These are phyloP conservation scores for Botryotinia narcissicola DNA, from an alignment of 2,329 filamentous ascomycete species.

Conservation along the genomic window DNA sequence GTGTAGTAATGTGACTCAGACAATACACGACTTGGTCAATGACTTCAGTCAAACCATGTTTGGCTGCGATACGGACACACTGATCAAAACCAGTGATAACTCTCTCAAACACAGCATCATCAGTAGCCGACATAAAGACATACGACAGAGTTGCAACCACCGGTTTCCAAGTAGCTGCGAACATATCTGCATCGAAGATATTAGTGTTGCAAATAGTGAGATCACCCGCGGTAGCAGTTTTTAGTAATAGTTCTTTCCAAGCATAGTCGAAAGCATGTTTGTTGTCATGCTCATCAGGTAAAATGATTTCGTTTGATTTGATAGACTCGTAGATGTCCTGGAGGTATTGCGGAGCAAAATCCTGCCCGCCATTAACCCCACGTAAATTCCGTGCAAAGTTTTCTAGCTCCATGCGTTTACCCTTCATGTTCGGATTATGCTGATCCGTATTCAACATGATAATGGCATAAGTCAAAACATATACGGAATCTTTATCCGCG, in stretches of 20 bases:
- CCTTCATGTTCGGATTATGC: slow-evolving; percentile 86
- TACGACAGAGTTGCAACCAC: slow-evolving; percentile 94
- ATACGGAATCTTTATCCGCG: slow-evolving; percentile 82
- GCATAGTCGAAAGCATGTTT: slow-evolving; percentile 95
- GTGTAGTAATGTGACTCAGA: slow-evolving; percentile 83
- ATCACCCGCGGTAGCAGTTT: slow-evolving; percentile 72
- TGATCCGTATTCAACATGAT: slow-evolving; percentile 98
- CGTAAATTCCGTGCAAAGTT: slow-evolving; percentile 89
- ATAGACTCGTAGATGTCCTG: slow-evolving; percentile 89
- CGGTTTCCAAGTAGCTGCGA: slow-evolving; percentile 90
- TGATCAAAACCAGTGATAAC: slow-evolving; percentile 95
- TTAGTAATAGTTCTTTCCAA: slow-evolving; percentile 90
- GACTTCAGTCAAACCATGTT: slow-evolving; percentile 78
- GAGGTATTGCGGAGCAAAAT: slow-evolving; percentile 82
- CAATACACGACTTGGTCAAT: slow-evolving; percentile 92
- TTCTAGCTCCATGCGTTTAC: slow-evolving; percentile 77
- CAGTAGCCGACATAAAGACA: slow-evolving; percentile 97
- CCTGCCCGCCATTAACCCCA: slow-evolving; percentile 79
- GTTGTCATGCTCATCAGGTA: slow-evolving; percentile 96
- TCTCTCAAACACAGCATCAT: slow-evolving; percentile 90
- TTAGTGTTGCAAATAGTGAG: slow-evolving; percentile 84
- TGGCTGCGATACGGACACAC: slow-evolving; percentile 87
- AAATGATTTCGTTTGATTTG: slow-evolving; percentile 87
- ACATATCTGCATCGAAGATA: slow-evolving; percentile 96
- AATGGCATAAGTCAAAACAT: slow-evolving; percentile 89